Evolutionary conservation across 441 rosid species (phyloP).

Genomic region (Corymbia citriodora): DNA sequence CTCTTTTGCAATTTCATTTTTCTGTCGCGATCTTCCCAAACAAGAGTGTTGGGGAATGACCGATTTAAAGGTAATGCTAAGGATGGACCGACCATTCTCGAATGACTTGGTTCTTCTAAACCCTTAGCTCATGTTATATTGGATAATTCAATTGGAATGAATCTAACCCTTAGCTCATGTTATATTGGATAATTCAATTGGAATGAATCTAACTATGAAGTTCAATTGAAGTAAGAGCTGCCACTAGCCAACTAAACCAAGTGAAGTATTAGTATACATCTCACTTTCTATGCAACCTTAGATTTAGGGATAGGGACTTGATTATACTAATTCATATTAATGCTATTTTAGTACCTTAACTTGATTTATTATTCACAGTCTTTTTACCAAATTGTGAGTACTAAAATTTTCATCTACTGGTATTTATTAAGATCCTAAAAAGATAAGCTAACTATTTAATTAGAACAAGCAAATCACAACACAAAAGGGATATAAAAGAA

Average conservation of each 20-base stretch:
- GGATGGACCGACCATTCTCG: accelerated
- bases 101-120: background rate
- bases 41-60: accelerated
- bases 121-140: accelerated
- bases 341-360: background rate
- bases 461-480: background rate
- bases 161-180: background rate
- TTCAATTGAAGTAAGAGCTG: accelerated
- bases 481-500: accelerated
- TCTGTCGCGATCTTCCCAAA: accelerated
- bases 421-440: background rate
- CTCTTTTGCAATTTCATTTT: accelerated
- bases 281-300: accelerated
- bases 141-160: background rate
- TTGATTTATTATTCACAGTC: accelerated
- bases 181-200: accelerated
- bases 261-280: accelerated
- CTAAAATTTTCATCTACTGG: background rate
- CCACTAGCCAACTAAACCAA: accelerated
- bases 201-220: background rate
- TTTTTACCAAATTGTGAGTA: background rate
- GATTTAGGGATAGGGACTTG: accelerated
- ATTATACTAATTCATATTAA: no score
- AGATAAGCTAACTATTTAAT: background rate
- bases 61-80: background rate